Conservation (phyloP, 2,329 filamentous ascomycete genomes). For the Cyphellophora europaea region DNA sequence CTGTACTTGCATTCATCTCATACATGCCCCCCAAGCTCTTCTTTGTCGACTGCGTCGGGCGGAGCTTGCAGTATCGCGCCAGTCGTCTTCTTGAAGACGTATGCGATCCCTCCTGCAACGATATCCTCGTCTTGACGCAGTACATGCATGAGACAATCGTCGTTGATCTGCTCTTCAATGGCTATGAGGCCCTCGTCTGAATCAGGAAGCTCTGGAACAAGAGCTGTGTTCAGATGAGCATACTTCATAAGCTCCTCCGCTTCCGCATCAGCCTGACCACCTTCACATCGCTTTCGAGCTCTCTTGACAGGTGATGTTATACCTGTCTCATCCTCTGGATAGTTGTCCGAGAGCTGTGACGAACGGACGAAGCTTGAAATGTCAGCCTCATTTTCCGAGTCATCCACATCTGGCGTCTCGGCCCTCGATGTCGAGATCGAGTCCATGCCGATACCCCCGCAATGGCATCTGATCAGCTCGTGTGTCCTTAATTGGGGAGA, state of each 20-base stretch:
- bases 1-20: no score
- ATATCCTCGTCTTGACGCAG: slow-evolving; percentile 11
- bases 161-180: slow-evolving; percentile 9
- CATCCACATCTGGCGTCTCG: slow-evolving; percentile 18
- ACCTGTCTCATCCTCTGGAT: slow-evolving; percentile 3
- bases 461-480: slow-evolving; percentile 49
- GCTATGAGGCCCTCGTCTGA: slow-evolving; percentile 2
- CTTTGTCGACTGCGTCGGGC: no score
- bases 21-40: no score
- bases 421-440: slow-evolving; percentile 4
- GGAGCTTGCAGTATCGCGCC: no score
- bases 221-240: slow-evolving; percentile 30
- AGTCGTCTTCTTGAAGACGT: slow-evolving; percentile 17
- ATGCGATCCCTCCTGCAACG: slow-evolving; percentile 14
- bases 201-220: slow-evolving; percentile 14
- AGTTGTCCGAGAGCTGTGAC: slow-evolving; percentile 4
- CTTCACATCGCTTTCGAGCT: slow-evolving; percentile 9
- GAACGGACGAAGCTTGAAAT: slow-evolving; percentile 3
- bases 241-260: slow-evolving; percentile 34
- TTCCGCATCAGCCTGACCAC: slow-evolving; percentile 27
- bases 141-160: slow-evolving; percentile 15
- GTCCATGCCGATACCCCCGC: slow-evolving; percentile 1
- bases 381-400: slow-evolving; percentile 4
- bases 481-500: slow-evolving; percentile 56
- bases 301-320: slow-evolving; percentile 2